Evolutionary conservation across 164 flowering plant genomes (phyloP), one percentile per base, ranked within the genome.

Genomic region (Litsea cubeba): DNA sequence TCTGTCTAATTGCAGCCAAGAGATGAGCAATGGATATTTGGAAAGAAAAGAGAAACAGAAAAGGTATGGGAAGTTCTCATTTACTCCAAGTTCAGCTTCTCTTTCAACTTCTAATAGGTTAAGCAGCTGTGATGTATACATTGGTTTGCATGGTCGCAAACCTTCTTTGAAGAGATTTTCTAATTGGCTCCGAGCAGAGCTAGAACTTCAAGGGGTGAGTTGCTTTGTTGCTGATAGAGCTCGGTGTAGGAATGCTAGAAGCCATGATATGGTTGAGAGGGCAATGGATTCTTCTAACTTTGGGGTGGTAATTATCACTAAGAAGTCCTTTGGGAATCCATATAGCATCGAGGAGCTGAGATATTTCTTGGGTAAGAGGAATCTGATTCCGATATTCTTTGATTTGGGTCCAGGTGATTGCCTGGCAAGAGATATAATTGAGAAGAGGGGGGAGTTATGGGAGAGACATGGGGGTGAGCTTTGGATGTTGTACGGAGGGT

Each of bases 401-500:
- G 99, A 95, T 83, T 72, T 93, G 82, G 83, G 88, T 75, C 91
- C 94, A 1, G 88, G 82, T 50, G 97, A 93, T 80, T 95, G 99
- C 76, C 88, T 91, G 57, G 85, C 89, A 7, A 81, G 97, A 78
- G 99, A 93, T 75, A 95, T 95, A 70, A 83, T 93, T 49, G 98
- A 95, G 85, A 91, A 75, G 79, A 80, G 96, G 71, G 97, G 98
- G 12, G 96, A 91, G 46, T 60, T 88, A 74, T 95, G 98, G 98
- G 99, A 93, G 63, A 87, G 86, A 75, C 83, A 90, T 76, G 98
- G 99, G 23, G 98, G 97, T 14, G 95, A 92, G 81, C 78, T 93
- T 1, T 93, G 99, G 98, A 77, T 76, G 69, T 65, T 79, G 32
- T 95, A 95, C 69, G 94, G 91, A 32, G 99, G 99, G 11, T 72